Evolutionary conservation across 495 filamentous ascomycete species (phyloP).

Genomic region (Penicillium coprophilum): DNA sequence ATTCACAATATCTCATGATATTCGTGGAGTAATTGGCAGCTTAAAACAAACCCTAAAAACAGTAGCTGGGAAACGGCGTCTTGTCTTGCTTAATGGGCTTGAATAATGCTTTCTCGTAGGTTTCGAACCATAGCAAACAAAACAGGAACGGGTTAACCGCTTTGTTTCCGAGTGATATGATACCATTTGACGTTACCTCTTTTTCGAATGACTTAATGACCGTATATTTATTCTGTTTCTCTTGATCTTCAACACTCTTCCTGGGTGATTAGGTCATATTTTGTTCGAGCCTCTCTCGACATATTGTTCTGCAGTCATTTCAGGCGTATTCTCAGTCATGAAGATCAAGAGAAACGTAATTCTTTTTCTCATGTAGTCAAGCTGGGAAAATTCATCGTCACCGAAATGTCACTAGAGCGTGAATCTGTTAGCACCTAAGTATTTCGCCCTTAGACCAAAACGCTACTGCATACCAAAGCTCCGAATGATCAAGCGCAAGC

Average conservation of each 20-base stretch:
- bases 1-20: slow-evolving; percentile 29
- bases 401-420: neutral
- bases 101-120: slow-evolving; percentile 42
- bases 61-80: slow-evolving; percentile 40
- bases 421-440: neutral
- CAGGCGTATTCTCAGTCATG: neutral
- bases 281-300: neutral
- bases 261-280: neutral
- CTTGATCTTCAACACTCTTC: slow-evolving; percentile 7
- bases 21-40: slow-evolving; percentile 24
- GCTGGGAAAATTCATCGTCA: neutral
- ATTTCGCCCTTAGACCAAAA: neutral
- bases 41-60: slow-evolving; percentile 36
- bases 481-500: neutral
- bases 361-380: neutral
- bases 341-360: slow-evolving; percentile 1
- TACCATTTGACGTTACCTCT: slow-evolving; percentile 38
- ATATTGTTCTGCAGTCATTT: neutral
- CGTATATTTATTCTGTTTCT: slow-evolving; percentile 20
- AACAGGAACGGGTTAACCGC: slow-evolving; percentile 26
- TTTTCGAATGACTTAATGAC: slow-evolving; percentile 35
- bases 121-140: slow-evolving; percentile 39
- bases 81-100: slow-evolving; percentile 45
- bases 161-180: slow-evolving; percentile 40
- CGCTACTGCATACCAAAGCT: neutral